Percentiles rank a stretch among this genome's conserved stretches.
These are phyloP conservation scores for Cyclotella baltica DNA, from an alignment of 108 stramenopile genomes.

Conservation along the genomic window DNA sequence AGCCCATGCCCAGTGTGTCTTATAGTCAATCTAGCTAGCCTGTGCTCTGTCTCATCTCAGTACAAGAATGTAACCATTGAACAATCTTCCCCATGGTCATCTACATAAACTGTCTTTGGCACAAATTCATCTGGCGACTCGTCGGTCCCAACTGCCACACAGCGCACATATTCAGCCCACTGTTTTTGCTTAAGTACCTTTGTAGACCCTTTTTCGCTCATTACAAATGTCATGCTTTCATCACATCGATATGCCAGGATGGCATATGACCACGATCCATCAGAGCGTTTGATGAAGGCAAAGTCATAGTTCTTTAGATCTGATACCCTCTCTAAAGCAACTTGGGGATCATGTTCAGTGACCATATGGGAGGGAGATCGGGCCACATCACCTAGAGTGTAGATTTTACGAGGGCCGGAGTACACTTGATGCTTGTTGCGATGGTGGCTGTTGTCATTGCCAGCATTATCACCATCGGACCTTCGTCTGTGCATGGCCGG, in stretches of 20 bases:
- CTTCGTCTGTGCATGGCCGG: not conserved
- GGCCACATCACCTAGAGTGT: not conserved
- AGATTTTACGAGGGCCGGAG: not conserved
- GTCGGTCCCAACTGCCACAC: no score
- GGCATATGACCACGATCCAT: not conserved
- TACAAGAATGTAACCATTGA: no score
- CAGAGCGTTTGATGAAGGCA: not conserved
- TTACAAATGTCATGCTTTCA: no score
- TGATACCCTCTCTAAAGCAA: not conserved
- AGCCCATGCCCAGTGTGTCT: no score
- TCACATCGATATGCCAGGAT: not conserved
- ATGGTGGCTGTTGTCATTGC: not conserved
- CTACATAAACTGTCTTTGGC: no score
- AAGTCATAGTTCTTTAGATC: not conserved
- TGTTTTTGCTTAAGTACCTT: no score
- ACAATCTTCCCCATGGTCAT: no score
- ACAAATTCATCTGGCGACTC: no score
- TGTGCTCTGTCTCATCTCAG: no score
- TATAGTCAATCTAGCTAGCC: no score
- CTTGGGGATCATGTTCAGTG: not conserved
- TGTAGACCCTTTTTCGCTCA: no score
- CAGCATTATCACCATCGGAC: not conserved
- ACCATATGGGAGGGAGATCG: not conserved
- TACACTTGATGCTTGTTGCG: not conserved
- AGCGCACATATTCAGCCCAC: no score